A percentile compares a stretch with the other conserved stretches of the same genome.
These are phyloP conservation scores for Suillus discolor DNA, from an alignment of 768 basidiomycete genomes.

Conservation along the genomic window DNA sequence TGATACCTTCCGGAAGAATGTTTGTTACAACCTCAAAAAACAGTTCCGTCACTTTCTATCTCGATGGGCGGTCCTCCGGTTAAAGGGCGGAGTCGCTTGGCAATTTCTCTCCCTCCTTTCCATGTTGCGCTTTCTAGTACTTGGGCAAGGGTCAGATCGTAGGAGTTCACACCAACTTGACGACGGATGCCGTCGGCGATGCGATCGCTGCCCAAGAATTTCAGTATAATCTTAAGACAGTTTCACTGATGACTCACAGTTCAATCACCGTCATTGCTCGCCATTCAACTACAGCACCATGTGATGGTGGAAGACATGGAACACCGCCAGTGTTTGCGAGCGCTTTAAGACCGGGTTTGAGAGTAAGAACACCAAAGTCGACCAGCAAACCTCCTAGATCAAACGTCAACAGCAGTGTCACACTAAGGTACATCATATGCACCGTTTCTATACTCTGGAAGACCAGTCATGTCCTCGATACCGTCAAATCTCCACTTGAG, in stretches of 20 bases:
- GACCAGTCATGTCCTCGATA: conserved; percentile 82
- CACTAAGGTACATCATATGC: conserved; percentile 9
- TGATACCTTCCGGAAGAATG: neutral
- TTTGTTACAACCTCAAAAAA: conserved; percentile 54
- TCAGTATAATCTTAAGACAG: conserved; percentile 8
- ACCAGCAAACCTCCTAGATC: conserved; percentile 79
- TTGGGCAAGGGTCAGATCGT: conserved; percentile 76
- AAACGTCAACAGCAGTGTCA: neutral
- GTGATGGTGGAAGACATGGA: conserved; percentile 70
- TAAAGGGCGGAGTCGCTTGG: conserved; percentile 69
- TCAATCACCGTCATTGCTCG: conserved; percentile 93
- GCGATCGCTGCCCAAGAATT: conserved; percentile 62
- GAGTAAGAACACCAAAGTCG: conserved; percentile 77
- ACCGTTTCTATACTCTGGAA: conserved; percentile 97
- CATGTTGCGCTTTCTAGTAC: conserved; percentile 94
- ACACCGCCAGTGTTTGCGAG: conserved; percentile 42
- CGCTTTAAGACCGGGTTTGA: conserved; percentile 59
- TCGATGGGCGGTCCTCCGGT: conserved; percentile 86
- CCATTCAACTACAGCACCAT: conserved; percentile 95
- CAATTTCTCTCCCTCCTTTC: conserved; percentile 95
- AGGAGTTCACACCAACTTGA: conserved; percentile 50
- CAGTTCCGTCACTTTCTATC: conserved; percentile 83
- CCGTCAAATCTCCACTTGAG: conserved; percentile 85
- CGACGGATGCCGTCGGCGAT: conserved; percentile 70
- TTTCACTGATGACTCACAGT: conserved; percentile 55